Base-by-base conservation (phyloP, 176 grass and related monocot species). In the Miscanthus lutarioriparius region DNA sequence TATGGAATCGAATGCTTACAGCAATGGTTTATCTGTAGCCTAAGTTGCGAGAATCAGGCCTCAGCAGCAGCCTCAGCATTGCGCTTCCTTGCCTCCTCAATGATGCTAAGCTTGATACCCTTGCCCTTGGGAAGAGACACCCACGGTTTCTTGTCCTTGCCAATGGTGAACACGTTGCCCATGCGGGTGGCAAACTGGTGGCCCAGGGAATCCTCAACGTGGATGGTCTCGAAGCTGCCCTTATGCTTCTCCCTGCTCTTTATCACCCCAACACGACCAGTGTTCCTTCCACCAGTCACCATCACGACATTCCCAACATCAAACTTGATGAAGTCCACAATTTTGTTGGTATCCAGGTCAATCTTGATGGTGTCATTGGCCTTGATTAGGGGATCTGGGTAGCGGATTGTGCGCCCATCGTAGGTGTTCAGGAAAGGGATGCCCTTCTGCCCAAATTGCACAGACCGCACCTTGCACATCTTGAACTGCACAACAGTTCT, bases 171-270 rank as follows among this genome's bases (percentile, higher is more conserved):
- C 35, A 90, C 83, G 0, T 86, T 90, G 11, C 88, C 77, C 70
- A 90, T 53, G 43, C 83, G 88, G 39, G 88, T 90, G 19, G 88
- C 83, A 7, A 90, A 90, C 51, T 90, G 82, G 8, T 90, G 87
- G 38, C 82, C 87, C 1, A 62, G 70, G 2, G 87, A 27, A 76
- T 89, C 87, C 47, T 89, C 82, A 1, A 89, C 43, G 0, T 89
- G 87, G 39, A 89, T 77, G 58, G 82, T 89, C 43, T 86, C 87
- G 0, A 86, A 89, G 27, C 69, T 81, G 44, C 82, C 82, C 70
- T 85, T 86, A 3, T 89, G 88, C 77, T 89, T 89, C 77, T 89
- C 88, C 78, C 88, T 70, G 62, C 67, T 89, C 70, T 89, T 89
- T 77, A 89, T 85, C 76, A 89, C 76, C 41, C 87, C 87, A 20